These are phyloP conservation scores for Hanseniaspora guilliermondii DNA, from an alignment of 805 yeast species.

Conservation along the genomic window DNA sequence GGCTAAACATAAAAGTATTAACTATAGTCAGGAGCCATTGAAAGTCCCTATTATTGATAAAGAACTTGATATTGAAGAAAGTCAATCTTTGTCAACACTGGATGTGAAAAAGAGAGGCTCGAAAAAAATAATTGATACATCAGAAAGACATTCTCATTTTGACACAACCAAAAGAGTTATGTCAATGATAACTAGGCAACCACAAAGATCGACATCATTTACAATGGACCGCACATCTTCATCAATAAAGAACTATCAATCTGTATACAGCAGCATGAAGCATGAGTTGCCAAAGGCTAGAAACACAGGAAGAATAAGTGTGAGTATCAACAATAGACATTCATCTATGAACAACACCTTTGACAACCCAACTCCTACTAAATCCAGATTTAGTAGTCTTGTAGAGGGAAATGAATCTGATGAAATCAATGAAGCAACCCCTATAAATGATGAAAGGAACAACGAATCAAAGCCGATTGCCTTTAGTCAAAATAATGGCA, in stretches of 20 bases:
- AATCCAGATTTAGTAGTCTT: background rate
- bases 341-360: background rate
- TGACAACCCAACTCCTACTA: background rate
- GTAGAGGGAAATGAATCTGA: background rate
- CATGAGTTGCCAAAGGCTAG: slow-evolving; percentile 10
- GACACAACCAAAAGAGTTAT: background rate
- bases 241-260: slow-evolving; percentile 2
- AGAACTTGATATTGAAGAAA: too few species aligned
- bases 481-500: background rate
- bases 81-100: too few species aligned
- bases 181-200: background rate
- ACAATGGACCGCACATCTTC: background rate
- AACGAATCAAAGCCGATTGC: background rate
- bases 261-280: background rate
- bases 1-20: background rate
- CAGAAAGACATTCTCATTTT: too few species aligned
- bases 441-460: background rate
- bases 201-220: background rate
- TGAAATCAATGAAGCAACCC: background rate
- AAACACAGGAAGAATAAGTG: slow-evolving; percentile 14
- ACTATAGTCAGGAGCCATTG: background rate
- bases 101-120: too few species aligned
- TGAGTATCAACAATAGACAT: background rate
- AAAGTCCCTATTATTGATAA: background rate
- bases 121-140: too few species aligned